Conservation (phyloP, 176 grass and related monocot species). For the Oryza punctata region DNA sequence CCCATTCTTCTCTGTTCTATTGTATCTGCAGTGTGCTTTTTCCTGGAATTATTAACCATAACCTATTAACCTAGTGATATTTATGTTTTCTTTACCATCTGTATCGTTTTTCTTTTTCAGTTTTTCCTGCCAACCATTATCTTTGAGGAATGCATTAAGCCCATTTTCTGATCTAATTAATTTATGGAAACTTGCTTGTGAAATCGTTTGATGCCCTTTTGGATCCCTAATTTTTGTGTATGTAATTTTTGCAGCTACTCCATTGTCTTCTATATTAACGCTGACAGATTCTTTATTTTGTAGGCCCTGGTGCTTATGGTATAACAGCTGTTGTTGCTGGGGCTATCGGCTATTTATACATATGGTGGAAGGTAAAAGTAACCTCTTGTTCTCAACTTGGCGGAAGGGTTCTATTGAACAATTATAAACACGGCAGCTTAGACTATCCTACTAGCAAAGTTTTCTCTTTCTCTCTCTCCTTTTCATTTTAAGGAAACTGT, state of each 20-base stretch:
- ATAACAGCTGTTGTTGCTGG: conserved; percentile 72
- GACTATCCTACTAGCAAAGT: neutral
- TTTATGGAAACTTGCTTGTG: neutral
- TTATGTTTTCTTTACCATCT: neutral
- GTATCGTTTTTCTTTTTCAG: neutral
- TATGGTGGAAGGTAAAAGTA: conserved; percentile 84
- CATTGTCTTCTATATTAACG: neutral
- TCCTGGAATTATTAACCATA: too few species aligned
- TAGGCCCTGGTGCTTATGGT: conserved; percentile 57
- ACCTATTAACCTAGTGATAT: neutral
- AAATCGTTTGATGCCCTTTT: neutral
- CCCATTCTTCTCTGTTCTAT: neutral
- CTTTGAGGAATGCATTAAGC: neutral
- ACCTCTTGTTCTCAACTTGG: neutral
- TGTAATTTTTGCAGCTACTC: neutral
- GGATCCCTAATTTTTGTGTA: neutral
- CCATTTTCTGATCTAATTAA: neutral
- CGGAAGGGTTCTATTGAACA: neutral
- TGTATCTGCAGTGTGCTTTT: neutral
- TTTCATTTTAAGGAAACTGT: conserved; percentile 19
- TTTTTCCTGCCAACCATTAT: neutral
- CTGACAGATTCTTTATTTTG: neutral
- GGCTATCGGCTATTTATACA: conserved; percentile 78
- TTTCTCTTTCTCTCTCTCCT: neutral
- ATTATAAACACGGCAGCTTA: neutral